phyloP scores from a whole-genome alignment of 2,329 filamentous ascomycete species.

The Xylogone sp. region DNA sequence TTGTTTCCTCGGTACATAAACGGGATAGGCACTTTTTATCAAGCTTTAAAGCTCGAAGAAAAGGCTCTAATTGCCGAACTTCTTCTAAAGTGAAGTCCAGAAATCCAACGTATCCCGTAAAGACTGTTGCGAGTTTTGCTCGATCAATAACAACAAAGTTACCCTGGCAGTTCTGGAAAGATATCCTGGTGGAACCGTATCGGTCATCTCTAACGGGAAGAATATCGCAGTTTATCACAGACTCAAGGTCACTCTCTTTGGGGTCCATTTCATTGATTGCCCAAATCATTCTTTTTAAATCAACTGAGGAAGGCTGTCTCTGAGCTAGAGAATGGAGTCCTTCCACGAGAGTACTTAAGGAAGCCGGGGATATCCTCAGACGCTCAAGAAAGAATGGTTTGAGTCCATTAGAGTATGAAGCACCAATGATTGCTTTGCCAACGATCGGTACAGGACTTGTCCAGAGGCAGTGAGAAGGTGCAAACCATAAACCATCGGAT shows the following conservation, averaged over 20 bases:
- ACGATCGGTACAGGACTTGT: constrained; percentile 14
- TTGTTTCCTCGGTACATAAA: constrained; percentile 7
- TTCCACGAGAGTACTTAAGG: constrained; percentile 10
- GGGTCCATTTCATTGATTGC: constrained; percentile 13
- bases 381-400: constrained; percentile 8
- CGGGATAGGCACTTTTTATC: constrained; percentile 5
- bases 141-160: constrained; percentile 9
- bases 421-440: constrained; percentile 7
- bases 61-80: constrained; percentile 5
- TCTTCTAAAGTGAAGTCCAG: constrained; percentile 12
- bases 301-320: constrained; percentile 2
- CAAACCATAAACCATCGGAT: constrained; percentile 6
- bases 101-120: constrained; percentile 3
- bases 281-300: constrained; percentile 9
- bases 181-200: not conserved
- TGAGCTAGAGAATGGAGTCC: constrained; percentile 5
- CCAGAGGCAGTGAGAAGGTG: constrained; percentile 16
- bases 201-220: constrained; percentile 8
- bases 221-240: constrained; percentile 2
- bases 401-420: constrained; percentile 5
- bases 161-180: not conserved
- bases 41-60: constrained; percentile 6
- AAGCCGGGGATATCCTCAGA: constrained; percentile 12
- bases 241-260: constrained; percentile 3
- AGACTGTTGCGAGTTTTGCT: constrained; percentile 8